Evolutionary conservation across 2,329 filamentous ascomycete species (phyloP), one percentile per base, ranked within the genome.

Genomic region (Aspergillus sojae): DNA sequence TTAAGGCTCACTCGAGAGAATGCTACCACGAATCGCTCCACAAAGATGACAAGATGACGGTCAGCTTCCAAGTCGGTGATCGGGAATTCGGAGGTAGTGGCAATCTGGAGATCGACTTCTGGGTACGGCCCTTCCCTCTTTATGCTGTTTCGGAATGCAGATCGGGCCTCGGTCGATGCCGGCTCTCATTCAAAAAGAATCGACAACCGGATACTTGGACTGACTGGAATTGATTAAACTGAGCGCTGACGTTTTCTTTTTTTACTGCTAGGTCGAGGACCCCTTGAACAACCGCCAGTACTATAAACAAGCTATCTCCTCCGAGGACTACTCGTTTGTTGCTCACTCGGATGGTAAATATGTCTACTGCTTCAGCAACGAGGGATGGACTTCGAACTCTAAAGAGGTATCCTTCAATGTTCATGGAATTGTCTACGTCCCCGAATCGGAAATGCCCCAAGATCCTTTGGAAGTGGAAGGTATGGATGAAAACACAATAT

Each of bases 371-470:
- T 99, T 99, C 83, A 96, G 95, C 81, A 99, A 99, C 82, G 94
- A 98, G 84, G 91, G 95, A 79, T 99, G 94, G 93, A 92, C 92
- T 63, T 93, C 94, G 63, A 93, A 93, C 79, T 96, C 89, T 77
- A 99, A 99, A 83, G 95, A 99, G 80, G 94, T 99, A 60, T 96
- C 93, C 62, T 99, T 99, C 88, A 99, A 99, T 79, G 95, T 99
- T 58, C 95, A 99, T 81, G 95, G 95, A 72, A 93, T 99, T 69
- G 94, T 99, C 76, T 99, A 98, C 81, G 93, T 99, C 58, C 91
- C 92, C 61, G 95, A 98, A 80, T 84, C 87, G 64, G 94, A 98
- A 73, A 86, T 90, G 65, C 88, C 91, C 32, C 87, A 91, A 71
- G 94, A 98, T 75, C 95, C 95, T 23, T 84, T 99, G 70, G 95